These are phyloP conservation scores for Ambrosia hybrid DNA, from an alignment of 140 eudicot genomes.

Conservation along the genomic window DNA sequence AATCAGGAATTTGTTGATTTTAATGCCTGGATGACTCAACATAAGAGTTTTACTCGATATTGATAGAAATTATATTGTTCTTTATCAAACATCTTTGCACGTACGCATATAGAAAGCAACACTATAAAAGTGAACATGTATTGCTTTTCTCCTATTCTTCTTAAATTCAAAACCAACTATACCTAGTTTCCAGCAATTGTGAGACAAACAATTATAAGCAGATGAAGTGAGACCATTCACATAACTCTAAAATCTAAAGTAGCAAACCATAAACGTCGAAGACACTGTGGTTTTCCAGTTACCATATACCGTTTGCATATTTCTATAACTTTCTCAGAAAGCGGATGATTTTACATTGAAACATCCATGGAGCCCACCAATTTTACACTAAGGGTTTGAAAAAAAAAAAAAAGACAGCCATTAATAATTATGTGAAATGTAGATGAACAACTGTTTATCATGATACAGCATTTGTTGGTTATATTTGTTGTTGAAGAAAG, in stretches of 20 bases:
- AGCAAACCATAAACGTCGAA: not conserved
- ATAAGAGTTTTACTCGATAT: no score
- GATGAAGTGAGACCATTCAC: not conserved
- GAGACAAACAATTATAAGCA: no score
- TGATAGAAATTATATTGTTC: not conserved
- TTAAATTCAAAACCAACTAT: no score
- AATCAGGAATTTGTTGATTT: no score
- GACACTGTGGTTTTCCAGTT: not conserved
- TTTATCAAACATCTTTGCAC: not conserved
- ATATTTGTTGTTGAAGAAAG: not conserved
- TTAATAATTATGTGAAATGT: not conserved
- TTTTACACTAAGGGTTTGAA: not conserved
- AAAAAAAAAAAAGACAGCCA: not conserved
- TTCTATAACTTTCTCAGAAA: not conserved
- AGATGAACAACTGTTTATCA: not conserved
- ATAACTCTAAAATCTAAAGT: slow-evolving; percentile 1
- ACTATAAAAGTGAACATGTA: not conserved
- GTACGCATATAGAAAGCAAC: slow-evolving; percentile 4
- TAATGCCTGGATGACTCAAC: no score
- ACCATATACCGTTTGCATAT: not conserved
- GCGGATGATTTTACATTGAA: not conserved
- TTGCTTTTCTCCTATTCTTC: no score
- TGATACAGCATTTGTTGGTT: not conserved
- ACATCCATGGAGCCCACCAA: slow-evolving; percentile 7
- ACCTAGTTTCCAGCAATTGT: no score